phyloP scores from a whole-genome alignment of 805 yeast species.

The Ogataea henricii region DNA sequence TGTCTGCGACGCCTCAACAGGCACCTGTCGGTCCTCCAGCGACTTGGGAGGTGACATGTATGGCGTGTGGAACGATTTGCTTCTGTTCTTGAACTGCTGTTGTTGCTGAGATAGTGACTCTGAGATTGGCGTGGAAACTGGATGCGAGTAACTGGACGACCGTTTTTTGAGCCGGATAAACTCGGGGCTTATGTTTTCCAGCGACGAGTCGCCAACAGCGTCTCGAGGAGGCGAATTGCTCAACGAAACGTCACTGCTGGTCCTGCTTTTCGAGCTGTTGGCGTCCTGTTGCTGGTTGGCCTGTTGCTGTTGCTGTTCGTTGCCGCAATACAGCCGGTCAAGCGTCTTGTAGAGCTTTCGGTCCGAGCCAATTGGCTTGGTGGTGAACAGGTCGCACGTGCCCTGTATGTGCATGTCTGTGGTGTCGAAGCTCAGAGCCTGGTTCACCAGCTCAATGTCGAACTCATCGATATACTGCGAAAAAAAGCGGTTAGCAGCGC shows the following conservation, averaged over 20 bases:
- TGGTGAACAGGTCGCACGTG: conserved; percentile 90
- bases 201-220: not conserved
- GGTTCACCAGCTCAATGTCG: conserved; percentile 89
- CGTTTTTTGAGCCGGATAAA: conserved; percentile 35
- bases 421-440: conserved; percentile 77
- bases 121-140: conserved; percentile 20
- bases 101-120: conserved; percentile 13
- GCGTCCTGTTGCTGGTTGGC: conserved; percentile 9
- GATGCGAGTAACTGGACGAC: conserved; percentile 35
- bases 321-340: conserved; percentile 54
- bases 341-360: conserved; percentile 84
- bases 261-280: conserved; percentile 14
- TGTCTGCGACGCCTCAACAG: conserved; percentile 8
- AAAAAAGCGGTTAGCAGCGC: not conserved
- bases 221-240: conserved; percentile 15
- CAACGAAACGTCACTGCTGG: conserved; percentile 27
- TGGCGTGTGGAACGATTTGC: conserved; percentile 34
- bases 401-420: conserved; percentile 78
- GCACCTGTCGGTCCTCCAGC: conserved; percentile 7
- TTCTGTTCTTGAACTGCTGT: conserved; percentile 24
- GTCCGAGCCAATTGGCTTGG: conserved; percentile 90
- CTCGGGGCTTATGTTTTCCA: conserved; percentile 29
- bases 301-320: conserved; percentile 11
- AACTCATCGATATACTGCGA: conserved; percentile 84
- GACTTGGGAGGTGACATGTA: conserved; percentile 31